A percentile compares a stretch with the other conserved stretches of the same genome.
phyloP scores from a whole-genome alignment of 2,329 filamentous ascomycete species.

The Pseudodiploospora longispora region DNA sequence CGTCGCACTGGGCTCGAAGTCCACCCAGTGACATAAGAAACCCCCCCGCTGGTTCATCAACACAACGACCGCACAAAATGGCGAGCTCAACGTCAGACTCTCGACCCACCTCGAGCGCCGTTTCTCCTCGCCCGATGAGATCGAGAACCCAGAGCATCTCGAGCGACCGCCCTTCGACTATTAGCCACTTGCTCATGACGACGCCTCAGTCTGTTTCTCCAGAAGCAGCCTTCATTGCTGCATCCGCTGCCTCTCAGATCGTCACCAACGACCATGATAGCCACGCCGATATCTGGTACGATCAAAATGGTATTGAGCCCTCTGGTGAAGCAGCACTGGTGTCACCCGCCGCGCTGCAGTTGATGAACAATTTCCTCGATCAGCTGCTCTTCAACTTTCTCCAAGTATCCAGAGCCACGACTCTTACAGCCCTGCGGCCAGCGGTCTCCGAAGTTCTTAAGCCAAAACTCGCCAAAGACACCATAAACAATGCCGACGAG shows the following conservation, averaged over 20 bases:
- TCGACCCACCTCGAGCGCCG: conserved; percentile 25
- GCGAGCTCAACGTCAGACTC: conserved; percentile 18
- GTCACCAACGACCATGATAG: conserved; percentile 81
- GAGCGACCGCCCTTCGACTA: conserved; percentile 60
- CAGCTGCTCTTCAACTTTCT: conserved; percentile 88
- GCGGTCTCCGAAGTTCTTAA: conserved; percentile 84
- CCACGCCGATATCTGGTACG: conserved; percentile 60
- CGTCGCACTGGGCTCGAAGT: background rate
- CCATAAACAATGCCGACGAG: conserved; percentile 74
- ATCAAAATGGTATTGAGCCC: conserved; percentile 58
- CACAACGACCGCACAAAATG: conserved; percentile 12
- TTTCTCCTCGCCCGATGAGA: conserved; percentile 26
- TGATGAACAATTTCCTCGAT: conserved; percentile 90
- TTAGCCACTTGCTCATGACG: conserved; percentile 50
- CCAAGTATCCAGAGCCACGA: conserved; percentile 69
- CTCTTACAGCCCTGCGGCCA: conserved; percentile 64
- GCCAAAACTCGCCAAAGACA: conserved; percentile 77
- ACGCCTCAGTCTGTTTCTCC: conserved; percentile 65
- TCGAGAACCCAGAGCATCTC: conserved; percentile 58
- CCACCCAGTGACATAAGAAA: background rate
- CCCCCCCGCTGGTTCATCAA: too few species aligned
- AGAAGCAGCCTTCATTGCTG: conserved; percentile 77
- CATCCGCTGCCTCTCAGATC: conserved; percentile 81
- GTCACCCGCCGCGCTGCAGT: conserved; percentile 60
- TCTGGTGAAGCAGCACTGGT: conserved; percentile 64